Conservation (phyloP, 2,329 filamentous ascomycete species). For the Fragosphaeria purpurea region DNA sequence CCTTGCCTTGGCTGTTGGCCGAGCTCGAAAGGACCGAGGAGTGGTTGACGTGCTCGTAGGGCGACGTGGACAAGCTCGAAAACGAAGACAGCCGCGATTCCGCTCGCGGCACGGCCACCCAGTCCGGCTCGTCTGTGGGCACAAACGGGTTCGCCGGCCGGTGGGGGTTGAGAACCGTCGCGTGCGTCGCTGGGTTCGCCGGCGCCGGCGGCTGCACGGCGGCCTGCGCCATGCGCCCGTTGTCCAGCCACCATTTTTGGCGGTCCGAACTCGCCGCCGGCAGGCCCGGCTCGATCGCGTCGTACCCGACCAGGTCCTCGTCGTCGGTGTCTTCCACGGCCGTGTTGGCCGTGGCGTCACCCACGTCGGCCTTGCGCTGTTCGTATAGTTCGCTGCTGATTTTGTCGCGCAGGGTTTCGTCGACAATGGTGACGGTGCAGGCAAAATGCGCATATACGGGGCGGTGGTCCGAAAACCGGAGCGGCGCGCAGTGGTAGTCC, state of each 20-base stretch:
- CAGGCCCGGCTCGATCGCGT: slow-evolving; percentile 70
- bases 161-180: slow-evolving; percentile 59
- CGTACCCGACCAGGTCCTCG: slow-evolving; percentile 72
- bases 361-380: slow-evolving; percentile 56
- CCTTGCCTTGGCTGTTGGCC: slow-evolving; percentile 27
- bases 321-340: slow-evolving; percentile 55
- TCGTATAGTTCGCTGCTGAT: slow-evolving; percentile 69
- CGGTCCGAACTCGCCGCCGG: slow-evolving; percentile 57
- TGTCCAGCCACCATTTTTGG: slow-evolving; percentile 63
- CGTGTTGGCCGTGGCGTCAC: slow-evolving; percentile 48
- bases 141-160: slow-evolving; percentile 76
- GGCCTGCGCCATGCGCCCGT: slow-evolving; percentile 65
- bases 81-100: slow-evolving; percentile 43
- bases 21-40: slow-evolving; percentile 36
- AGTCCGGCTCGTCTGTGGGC: slow-evolving; percentile 66
- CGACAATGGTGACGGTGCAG: slow-evolving; percentile 69
- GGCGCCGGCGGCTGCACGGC: slow-evolving; percentile 53
- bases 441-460: slow-evolving; percentile 87
- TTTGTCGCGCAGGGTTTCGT: slow-evolving; percentile 61
- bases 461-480: slow-evolving; percentile 91
- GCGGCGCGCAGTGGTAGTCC: slow-evolving; percentile 69
- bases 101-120: slow-evolving; percentile 57
- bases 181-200: slow-evolving; percentile 34
- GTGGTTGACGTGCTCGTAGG: slow-evolving; percentile 47
- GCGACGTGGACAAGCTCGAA: slow-evolving; percentile 49